Percentiles rank a stretch among this genome's conserved stretches.
These are phyloP conservation scores for Melastoma candidum DNA, from an alignment of 441 rosid species.

Conservation along the genomic window DNA sequence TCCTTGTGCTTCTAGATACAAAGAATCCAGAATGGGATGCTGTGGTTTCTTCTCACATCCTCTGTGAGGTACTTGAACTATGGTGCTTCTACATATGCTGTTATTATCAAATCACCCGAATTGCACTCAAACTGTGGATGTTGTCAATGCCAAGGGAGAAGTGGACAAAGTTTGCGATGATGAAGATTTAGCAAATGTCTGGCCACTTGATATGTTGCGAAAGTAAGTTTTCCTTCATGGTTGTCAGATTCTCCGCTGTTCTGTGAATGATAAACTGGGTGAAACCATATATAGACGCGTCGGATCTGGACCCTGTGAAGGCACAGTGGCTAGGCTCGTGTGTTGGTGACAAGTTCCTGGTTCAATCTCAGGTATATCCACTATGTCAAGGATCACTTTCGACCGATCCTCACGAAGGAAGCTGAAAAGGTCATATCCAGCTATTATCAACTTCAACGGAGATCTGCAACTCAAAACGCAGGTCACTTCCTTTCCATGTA, in stretches of 20 bases:
- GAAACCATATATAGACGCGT: too few species aligned
- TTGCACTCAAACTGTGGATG: too few species aligned
- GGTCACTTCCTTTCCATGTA: conserved; percentile 27
- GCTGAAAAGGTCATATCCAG: conserved; percentile 85
- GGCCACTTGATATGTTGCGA: conserved; percentile 79
- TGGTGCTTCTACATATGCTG: background rate
- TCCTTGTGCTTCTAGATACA: conserved; percentile 88
- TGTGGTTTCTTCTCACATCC: conserved; percentile 97
- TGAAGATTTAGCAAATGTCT: conserved; percentile 48
- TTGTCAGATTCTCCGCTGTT: too few species aligned
- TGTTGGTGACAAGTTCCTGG: too few species aligned
- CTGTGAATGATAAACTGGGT: too few species aligned
- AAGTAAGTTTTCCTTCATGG: conserved; percentile 34
- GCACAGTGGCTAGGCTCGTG: too few species aligned
- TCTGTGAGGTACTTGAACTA: conserved; percentile 50
- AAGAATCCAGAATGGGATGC: conserved; percentile 99
- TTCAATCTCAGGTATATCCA: conserved; percentile 56
- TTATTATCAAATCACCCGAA: background rate
- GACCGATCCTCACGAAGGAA: conserved; percentile 71
- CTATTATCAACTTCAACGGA: conserved; percentile 93
- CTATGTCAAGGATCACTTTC: conserved; percentile 67
- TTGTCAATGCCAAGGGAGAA: conserved; percentile 30
- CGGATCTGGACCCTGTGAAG: too few species aligned
- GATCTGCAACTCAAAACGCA: conserved; percentile 83
- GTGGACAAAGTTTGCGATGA: conserved; percentile 24